phyloP scores from a whole-genome alignment of 2,329 filamentous ascomycete genomes.

The Sclerotinia glacialis region DNA sequence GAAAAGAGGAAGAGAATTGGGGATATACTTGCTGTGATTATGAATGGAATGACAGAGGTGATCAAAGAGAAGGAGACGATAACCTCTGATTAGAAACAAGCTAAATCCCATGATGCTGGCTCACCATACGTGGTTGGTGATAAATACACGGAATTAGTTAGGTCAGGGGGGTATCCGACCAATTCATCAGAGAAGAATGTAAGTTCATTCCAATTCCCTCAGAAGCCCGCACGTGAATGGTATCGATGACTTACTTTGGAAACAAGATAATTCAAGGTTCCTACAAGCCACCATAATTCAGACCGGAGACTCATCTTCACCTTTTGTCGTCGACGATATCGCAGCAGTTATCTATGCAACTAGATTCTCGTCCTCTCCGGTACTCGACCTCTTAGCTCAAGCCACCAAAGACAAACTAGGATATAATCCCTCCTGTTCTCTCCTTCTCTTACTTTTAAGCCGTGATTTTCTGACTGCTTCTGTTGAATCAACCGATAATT shows the following conservation, averaged over 20 bases:
- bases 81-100: no score
- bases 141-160: conserved; percentile 27
- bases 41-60: neutral
- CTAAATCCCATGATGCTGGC: neutral
- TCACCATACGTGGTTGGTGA: conserved; percentile 30
- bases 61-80: neutral
- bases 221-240: neutral
- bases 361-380: conserved; percentile 8
- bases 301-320: neutral
- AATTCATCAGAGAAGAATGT: neutral
- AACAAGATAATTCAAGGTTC: neutral
- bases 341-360: conserved; percentile 11
- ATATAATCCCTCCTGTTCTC: neutral
- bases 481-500: neutral
- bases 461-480: neutral
- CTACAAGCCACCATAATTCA: neutral
- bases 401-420: neutral
- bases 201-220: neutral
- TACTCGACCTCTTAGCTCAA: neutral
- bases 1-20: neutral
- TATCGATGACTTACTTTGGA: neutral
- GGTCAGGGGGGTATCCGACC: conserved; percentile 29
- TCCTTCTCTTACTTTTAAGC: conserved; percentile 11
- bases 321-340: neutral
- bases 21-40: neutral